phyloP scores from a whole-genome alignment of 1,284 basidiomycete species.

The Trichosporon ovoides region DNA sequence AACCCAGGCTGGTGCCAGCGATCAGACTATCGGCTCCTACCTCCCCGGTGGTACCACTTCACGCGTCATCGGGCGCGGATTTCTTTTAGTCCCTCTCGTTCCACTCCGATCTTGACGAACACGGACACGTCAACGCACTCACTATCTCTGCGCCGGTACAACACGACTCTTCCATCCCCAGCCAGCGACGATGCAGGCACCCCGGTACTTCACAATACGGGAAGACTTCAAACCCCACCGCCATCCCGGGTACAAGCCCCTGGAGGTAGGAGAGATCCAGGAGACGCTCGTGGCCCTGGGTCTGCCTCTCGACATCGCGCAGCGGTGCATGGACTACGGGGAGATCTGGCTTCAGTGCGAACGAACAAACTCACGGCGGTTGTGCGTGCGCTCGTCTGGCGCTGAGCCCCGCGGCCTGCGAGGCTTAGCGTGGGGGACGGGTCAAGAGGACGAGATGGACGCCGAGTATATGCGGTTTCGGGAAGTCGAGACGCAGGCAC shows the following conservation, averaged over 20 bases:
- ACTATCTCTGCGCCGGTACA: background rate
- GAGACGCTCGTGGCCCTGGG: slow-evolving; percentile 12
- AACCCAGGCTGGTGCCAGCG: background rate
- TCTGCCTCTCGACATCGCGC: slow-evolving; percentile 31
- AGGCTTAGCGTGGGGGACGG: slow-evolving; percentile 18
- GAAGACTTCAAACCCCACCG: slow-evolving; percentile 14
- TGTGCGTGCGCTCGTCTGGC: slow-evolving; percentile 24
- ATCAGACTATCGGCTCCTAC: background rate
- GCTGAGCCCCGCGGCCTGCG: slow-evolving; percentile 12
- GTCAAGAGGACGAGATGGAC: slow-evolving; percentile 29
- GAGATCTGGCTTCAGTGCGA: slow-evolving; percentile 28
- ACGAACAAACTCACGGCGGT: slow-evolving; percentile 12
- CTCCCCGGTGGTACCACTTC: no score
- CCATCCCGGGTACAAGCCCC: slow-evolving; percentile 11
- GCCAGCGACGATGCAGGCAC: background rate
- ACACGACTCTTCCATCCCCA: background rate
- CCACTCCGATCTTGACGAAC: background rate
- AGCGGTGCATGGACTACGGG: slow-evolving; percentile 29
- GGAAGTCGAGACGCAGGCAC: background rate
- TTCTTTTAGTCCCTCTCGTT: background rate
- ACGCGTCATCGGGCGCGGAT: background rate
- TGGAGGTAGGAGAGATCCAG: slow-evolving; percentile 17
- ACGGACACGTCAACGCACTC: background rate
- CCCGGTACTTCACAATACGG: slow-evolving; percentile 5
- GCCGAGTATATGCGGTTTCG: slow-evolving; percentile 6